Base-by-base conservation (phyloP, 2,329 filamentous ascomycete genomes). In the Epichloe sibirici region DNA sequence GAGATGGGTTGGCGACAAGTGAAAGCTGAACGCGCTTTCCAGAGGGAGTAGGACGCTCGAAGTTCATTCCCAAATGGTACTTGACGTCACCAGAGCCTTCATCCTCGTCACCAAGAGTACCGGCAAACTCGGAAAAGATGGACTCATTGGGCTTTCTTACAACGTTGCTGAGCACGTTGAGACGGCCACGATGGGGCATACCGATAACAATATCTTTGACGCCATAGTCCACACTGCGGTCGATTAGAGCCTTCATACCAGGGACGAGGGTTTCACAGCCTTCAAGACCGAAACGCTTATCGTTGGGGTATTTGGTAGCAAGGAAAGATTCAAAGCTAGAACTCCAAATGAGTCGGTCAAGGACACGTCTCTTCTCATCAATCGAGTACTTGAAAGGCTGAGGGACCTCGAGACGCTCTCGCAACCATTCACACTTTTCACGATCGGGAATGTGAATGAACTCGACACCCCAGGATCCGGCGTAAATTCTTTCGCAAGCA, bases 11-110 rank as follows among this genome's bases (percentile, higher is more conserved):
- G 73, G 93, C 93, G 55, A 98, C 93, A 49, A 98, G 82, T 56
- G 93, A 98, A 51, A 98, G 83, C 75, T 98, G 93, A n/a, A 98
- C 93, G 58, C 93, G 93, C 81, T 97, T 97, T 63, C 93, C 93
- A 44, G 91, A 97, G 54, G 93, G 93, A 9, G 93, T 98, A 51
- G 93, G 93, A 57, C 93, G 89, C 76, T 98, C 93, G 62, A 98
- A 98, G 78, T 98, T 98, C 93, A 98, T 98, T 67, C 93, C 93
- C 64, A 98, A 77, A 75, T 98, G 93, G 75, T 98, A 98, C 74
- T 98, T 98, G 72, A 98, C 93, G 69, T 98, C 93, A 63, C 93
- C 93, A 54, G 93, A 97, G 55, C 93, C 93, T 74, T 98, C 91
- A 61, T 97, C 93, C 61, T 88, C 86, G 52, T 88, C 88, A 66